A percentile compares a stretch with the other conserved stretches of the same genome.
Evolutionary conservation across 1,284 basidiomycete species (phyloP).

Genomic region (Hypsizygus ulmarius): DNA sequence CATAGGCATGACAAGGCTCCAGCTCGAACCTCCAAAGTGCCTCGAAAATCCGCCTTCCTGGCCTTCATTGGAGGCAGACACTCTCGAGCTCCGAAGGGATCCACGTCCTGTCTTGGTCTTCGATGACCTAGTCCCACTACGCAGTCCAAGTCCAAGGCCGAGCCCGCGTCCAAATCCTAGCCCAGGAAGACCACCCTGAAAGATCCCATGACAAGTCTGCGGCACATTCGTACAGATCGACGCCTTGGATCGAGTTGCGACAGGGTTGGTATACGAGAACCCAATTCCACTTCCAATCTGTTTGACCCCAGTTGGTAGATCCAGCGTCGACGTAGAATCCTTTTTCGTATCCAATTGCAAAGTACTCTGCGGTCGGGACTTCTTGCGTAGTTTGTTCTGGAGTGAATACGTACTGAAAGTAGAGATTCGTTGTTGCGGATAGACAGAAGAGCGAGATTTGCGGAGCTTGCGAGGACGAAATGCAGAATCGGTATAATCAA

Average conservation of each 20-base stretch:
- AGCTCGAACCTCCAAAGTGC: conserved; percentile 16
- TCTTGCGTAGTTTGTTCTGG: conserved; percentile 40
- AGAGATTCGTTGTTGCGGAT: conserved; percentile 28
- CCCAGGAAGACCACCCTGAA: conserved; percentile 25
- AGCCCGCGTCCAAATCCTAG: conserved; percentile 19
- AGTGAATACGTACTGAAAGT: conserved; percentile 33
- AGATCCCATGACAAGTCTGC: conserved; percentile 27
- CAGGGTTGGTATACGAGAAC: conserved; percentile 41
- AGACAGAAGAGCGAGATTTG: conserved; percentile 30
- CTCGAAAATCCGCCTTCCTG: conserved; percentile 1
- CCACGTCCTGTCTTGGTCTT: conserved; percentile 16
- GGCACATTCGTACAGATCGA: conserved; percentile 35
- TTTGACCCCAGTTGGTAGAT: conserved; percentile 45
- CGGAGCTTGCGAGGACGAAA: conserved; percentile 26
- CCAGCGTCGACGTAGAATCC: conserved; percentile 20
- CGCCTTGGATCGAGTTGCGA: conserved; percentile 31
- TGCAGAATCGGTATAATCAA: conserved; percentile 10
- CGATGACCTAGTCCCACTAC: conserved; percentile 12
- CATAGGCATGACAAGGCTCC: conserved; percentile 13
- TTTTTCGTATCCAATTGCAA: conserved; percentile 5
- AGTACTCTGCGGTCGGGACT: conserved; percentile 8
- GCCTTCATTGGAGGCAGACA: conserved; percentile 2
- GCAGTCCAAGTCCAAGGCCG: conserved; percentile 24
- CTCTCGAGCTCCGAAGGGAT: conserved; percentile 4
- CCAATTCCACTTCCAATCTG: conserved; percentile 57